Evolutionary conservation across 2,329 filamentous ascomycete species (phyloP), one percentile per base, ranked within the genome.

Genomic region (Microsporum canis): DNA sequence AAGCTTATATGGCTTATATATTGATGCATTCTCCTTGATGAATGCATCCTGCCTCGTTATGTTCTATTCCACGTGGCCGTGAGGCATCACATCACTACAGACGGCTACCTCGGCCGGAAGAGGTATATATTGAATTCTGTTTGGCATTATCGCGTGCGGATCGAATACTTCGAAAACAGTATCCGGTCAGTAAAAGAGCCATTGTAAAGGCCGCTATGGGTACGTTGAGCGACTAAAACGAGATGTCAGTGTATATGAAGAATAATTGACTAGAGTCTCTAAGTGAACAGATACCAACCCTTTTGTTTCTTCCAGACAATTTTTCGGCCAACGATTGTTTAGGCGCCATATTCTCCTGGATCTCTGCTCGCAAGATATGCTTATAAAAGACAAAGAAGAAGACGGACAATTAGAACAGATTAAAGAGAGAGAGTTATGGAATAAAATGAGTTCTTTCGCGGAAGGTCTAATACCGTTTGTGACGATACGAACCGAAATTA

Each of bases 71-170:
- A 27, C 17, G 7, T 23, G 6, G 23, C 23, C 3, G 7, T 14
- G 23, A 51, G 3, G 8, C 45, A 29, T 2, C 45, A 27, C 7
- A 17, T 31, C 45, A 51, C 36, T 57, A 57, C 33, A 39, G 55
- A 4, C 17, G 12, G 2, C 33, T 31, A n/a, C 55, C 55, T 43
- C 55, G n/a, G 36, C 55, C 55, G 34, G 55, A 57, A 29, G 36
- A 39, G 7, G 55, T 33, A 43, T 57, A 57, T 39, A 57, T 57
- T 17, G 55, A 57, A n/a, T 34, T 27, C 6, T 36, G 63, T 59
- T 51, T 79, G 0, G 85, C 85, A 65, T 88, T 87, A 55, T 81
- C 77, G 66, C 87, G 86, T 2, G 86, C 86, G 29, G 84, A 82
- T 63, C 80, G 78, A 64, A 88, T 88, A 29, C 82, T 85, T 6